Evolutionary conservation across 441 rosid species (phyloP).

Genomic region (Viola pubescens): DNA sequence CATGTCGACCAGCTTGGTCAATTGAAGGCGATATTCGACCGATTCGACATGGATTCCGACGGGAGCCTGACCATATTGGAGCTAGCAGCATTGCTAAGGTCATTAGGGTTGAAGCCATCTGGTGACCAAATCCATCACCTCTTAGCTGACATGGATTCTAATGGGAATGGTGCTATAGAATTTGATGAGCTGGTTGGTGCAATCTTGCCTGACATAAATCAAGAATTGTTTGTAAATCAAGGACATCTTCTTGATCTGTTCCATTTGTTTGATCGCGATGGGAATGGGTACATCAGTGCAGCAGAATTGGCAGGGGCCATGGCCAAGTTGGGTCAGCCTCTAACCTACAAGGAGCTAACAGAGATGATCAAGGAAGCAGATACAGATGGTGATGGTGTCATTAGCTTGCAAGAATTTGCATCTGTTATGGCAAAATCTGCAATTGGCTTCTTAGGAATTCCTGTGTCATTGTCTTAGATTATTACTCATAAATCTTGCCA

Average conservation of each 20-base stretch:
- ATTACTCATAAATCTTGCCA: too few species aligned
- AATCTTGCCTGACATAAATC: constrained; percentile 51
- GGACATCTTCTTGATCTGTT: constrained; percentile 57
- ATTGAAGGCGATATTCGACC: constrained; percentile 55
- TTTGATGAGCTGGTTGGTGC: constrained; percentile 61
- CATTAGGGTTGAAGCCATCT: constrained; percentile 45
- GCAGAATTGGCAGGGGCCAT: constrained; percentile 72
- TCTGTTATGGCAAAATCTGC: constrained; percentile 66
- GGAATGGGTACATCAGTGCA: constrained; percentile 71
- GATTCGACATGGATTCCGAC: constrained; percentile 71
- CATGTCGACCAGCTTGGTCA: constrained; percentile 52
- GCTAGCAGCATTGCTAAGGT: constrained; percentile 67
- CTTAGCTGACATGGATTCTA: constrained; percentile 58
- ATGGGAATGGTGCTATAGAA: constrained; percentile 65
- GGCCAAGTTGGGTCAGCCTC: constrained; percentile 76
- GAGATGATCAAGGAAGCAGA: constrained; percentile 91
- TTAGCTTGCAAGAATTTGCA: constrained; percentile 65
- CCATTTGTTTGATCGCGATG: constrained; percentile 63
- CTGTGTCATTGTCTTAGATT: background rate
- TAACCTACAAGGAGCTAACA: constrained; percentile 62
- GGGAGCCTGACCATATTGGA: constrained; percentile 79
- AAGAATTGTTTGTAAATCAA: constrained; percentile 46
- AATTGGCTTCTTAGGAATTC: constrained; percentile 34
- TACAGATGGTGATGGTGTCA: constrained; percentile 76
- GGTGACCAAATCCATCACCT: constrained; percentile 68